Evolutionary conservation across 2,329 filamentous ascomycete genomes (phyloP), one percentile per base, ranked within the genome.

Genomic region (Zalaria sp.): DNA sequence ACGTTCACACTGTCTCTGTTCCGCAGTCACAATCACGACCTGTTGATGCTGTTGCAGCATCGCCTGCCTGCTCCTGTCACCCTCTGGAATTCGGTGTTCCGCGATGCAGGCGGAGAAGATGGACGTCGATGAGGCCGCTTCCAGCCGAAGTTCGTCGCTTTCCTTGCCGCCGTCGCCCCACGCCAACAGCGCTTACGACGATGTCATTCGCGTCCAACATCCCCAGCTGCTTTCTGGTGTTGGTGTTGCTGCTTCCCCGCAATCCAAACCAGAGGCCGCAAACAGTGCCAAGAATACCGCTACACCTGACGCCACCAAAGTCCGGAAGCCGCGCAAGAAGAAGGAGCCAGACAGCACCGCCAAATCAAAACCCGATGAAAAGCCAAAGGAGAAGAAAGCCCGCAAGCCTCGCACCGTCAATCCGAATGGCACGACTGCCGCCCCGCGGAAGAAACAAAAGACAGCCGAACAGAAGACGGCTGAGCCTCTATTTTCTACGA

Each of bases 371-470:
- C 51, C 40, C 35, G 62, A 65, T 47, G 66, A 64, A 40, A 65
- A 65, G 46, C 54, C 61, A 3, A 62, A 61, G 47, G 55, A 57
- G 42, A 59, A 63, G 48, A 68, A 66, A 50, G 53, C 64, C 32
- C 59, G 67, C 43, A 69, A 67, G 51, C 57, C 63, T 11, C 55
- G 57, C 27, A 62, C 64, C 42, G 59, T 63, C 38, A 53, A 81
- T 64, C 46, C 69, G 62, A 56, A 51, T 54, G 53, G 56, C 31
- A 54, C 59, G 3, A 57, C 52, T 36, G 44, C 61, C 28, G 53
- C 57, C 37, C 58, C 68, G 45, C 70, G 73, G 50, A 77, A 68
- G 60, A 65, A 66, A 51, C 57, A 65, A 53, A 60, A 60, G 51
- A 52, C 58, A 52, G 27, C 44, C 57, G 25, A 55, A 56, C 28